Conservation (phyloP, 1,139 yeast species). For the Geotrichum klebahnii region DNA sequence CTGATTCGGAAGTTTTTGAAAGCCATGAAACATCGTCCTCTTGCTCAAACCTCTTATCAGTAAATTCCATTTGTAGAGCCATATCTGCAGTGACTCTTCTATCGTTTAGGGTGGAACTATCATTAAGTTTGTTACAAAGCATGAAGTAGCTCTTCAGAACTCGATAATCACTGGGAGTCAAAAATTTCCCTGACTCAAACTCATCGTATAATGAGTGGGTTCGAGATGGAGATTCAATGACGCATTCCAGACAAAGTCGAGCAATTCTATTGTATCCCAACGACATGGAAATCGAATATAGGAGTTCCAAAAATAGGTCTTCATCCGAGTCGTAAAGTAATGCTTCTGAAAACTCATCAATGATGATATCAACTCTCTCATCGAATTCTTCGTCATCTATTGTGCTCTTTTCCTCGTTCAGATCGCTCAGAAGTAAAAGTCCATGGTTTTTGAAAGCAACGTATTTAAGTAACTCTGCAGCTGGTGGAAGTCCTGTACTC, state of each 20-base stretch:
- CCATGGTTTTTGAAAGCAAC: slow-evolving; percentile 81
- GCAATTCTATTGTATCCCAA: slow-evolving; percentile 48
- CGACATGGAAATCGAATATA: slow-evolving; percentile 30
- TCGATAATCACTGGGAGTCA: slow-evolving; percentile 29
- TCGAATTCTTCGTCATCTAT: slow-evolving; percentile 31
- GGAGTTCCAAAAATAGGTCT: slow-evolving; percentile 31
- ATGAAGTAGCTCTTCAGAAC: slow-evolving; percentile 17
- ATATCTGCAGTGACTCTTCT: slow-evolving; percentile 1
- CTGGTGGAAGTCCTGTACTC: slow-evolving; percentile 52
- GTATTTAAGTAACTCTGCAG: slow-evolving; percentile 67
- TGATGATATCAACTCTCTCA: slow-evolving; percentile 32
- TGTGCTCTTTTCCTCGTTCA: slow-evolving; percentile 34
- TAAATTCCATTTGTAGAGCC: slow-evolving; percentile 11
- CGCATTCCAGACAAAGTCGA: slow-evolving; percentile 62
- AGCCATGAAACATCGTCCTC: slow-evolving; percentile 14
- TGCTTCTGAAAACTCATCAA: slow-evolving; percentile 37
- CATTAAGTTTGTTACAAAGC: slow-evolving; percentile 25
- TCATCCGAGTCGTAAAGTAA: slow-evolving; percentile 38
- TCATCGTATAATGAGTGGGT: slow-evolving; percentile 30
- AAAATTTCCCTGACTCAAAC: slow-evolving; percentile 24
- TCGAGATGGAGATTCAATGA: slow-evolving; percentile 36
- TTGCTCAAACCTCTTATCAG: slow-evolving; percentile 5
- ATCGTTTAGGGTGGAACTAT: slow-evolving; percentile 45
- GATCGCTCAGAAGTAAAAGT: slow-evolving; percentile 56
- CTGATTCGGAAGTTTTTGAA: slow-evolving; percentile 10